Evolutionary conservation across 805 yeast species (phyloP).

Genomic region (Lipomyces oligophaga): DNA sequence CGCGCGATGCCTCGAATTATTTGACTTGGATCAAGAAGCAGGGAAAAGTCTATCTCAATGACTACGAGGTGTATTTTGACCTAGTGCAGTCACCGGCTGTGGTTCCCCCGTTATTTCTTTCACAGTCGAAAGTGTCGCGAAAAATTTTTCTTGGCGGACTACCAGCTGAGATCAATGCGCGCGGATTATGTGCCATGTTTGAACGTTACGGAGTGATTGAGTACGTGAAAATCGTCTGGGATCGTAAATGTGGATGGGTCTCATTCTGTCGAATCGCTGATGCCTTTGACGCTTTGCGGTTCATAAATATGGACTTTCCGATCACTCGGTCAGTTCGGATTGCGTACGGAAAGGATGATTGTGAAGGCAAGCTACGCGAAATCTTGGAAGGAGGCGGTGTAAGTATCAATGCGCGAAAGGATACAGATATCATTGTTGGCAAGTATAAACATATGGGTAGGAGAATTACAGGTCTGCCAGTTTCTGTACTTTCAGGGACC

Average conservation of each 20-base stretch:
- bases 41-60: slow-evolving; percentile 20
- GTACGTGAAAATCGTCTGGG: slow-evolving; percentile 27
- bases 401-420: slow-evolving; percentile 25
- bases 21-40: slow-evolving; percentile 15
- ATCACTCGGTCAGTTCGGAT: slow-evolving; percentile 12
- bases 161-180: slow-evolving; percentile 16
- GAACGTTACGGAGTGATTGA: slow-evolving; percentile 24
- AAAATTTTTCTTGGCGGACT: slow-evolving; percentile 21
- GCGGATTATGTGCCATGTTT: slow-evolving; percentile 11
- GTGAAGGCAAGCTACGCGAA: slow-evolving; percentile 22
- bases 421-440: slow-evolving; percentile 22
- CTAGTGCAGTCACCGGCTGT: slow-evolving; percentile 16
- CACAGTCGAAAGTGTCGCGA: slow-evolving; percentile 15
- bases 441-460: slow-evolving; percentile 21
- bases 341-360: slow-evolving; percentile 25
- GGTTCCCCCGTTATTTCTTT: slow-evolving; percentile 8
- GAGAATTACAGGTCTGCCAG: background rate
- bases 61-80: slow-evolving; percentile 13
- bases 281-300: slow-evolving; percentile 23
- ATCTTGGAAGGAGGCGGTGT: slow-evolving; percentile 24
- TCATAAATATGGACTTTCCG: slow-evolving; percentile 16
- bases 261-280: slow-evolving; percentile 22
- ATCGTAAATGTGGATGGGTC: slow-evolving; percentile 24
- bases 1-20: slow-evolving; percentile 15
- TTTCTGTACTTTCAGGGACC: no score